Conservation (phyloP, 1,284 basidiomycete species). For the Takashimella koratensis region DNA sequence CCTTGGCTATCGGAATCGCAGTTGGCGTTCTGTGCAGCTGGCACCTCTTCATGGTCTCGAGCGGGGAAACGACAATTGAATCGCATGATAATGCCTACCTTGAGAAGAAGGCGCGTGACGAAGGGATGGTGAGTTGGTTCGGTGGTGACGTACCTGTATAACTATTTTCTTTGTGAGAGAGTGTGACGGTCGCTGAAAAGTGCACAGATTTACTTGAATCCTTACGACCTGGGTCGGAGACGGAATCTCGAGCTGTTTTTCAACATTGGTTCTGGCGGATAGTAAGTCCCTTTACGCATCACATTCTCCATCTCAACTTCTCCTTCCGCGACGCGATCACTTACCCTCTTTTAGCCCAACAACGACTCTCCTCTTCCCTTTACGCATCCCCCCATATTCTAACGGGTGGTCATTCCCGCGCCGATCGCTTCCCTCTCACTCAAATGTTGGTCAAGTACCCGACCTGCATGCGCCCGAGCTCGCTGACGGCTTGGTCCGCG, state of each 20-base stretch:
- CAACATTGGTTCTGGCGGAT: slow-evolving; percentile 73
- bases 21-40: slow-evolving; percentile 75
- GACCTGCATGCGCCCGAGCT: slow-evolving; percentile 32
- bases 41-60: slow-evolving; percentile 70
- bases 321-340: no score
- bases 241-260: slow-evolving; percentile 82
- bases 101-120: slow-evolving; percentile 61
- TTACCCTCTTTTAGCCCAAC: slow-evolving; percentile 57
- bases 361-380: slow-evolving; percentile 74
- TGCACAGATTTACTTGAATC: slow-evolving; percentile 77
- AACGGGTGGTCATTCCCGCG: slow-evolving; percentile 68
- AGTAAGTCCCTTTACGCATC: slow-evolving; percentile 62
- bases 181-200: slow-evolving; percentile 5
- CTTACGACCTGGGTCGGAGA: slow-evolving; percentile 78
- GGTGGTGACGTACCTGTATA: background rate
- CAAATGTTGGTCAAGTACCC: background rate
- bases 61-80: slow-evolving; percentile 90
- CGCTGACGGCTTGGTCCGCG: slow-evolving; percentile 24
- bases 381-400: slow-evolving; percentile 74
- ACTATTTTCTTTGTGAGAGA: background rate
- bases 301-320: no score
- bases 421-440: slow-evolving; percentile 20
- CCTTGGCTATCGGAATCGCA: slow-evolving; percentile 65
- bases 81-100: slow-evolving; percentile 82
- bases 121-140: slow-evolving; percentile 68